phyloP scores from a whole-genome alignment of 306 rosid genomes.

The Lathyrus oleraceus region DNA sequence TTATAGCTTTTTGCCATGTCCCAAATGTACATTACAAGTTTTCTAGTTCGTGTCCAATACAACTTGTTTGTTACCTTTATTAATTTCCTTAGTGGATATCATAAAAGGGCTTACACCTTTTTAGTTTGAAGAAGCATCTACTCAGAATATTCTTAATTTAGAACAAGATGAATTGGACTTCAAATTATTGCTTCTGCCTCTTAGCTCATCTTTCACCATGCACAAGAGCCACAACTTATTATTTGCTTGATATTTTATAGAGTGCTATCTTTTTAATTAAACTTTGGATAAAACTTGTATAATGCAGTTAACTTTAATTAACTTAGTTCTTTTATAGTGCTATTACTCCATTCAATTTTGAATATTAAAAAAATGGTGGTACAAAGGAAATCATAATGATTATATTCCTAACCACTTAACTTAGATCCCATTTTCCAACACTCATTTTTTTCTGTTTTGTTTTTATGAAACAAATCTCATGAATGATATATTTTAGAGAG shows the following conservation, averaged over 20 bases:
- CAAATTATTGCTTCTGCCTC: background rate
- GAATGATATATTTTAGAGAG: too few species aligned
- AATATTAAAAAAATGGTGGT: background rate
- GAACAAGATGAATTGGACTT: background rate
- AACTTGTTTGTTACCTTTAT: slow-evolving; percentile 1
- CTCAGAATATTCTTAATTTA: slow-evolving; percentile 50
- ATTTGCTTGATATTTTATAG: background rate
- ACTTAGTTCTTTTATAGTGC: background rate
- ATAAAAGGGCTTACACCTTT: slow-evolving; percentile 42
- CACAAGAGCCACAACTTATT: background rate
- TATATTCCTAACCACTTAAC: background rate
- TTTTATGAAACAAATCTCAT: background rate
- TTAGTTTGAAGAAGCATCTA: slow-evolving; percentile 38
- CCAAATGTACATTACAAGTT: slow-evolving; percentile 6
- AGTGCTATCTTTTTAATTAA: background rate
- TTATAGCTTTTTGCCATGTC: slow-evolving; percentile 11
- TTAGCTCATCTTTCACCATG: background rate
- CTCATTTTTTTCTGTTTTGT: background rate
- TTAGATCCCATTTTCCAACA: background rate
- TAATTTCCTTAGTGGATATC: slow-evolving; percentile 42
- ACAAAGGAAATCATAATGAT: background rate
- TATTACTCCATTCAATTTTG: background rate
- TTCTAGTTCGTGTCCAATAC: slow-evolving; percentile 2
- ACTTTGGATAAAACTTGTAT: background rate
- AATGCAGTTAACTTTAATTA: background rate